phyloP scores from a whole-genome alignment of 192 early-diverging fungal species.

The Linnemannia zychae region DNA sequence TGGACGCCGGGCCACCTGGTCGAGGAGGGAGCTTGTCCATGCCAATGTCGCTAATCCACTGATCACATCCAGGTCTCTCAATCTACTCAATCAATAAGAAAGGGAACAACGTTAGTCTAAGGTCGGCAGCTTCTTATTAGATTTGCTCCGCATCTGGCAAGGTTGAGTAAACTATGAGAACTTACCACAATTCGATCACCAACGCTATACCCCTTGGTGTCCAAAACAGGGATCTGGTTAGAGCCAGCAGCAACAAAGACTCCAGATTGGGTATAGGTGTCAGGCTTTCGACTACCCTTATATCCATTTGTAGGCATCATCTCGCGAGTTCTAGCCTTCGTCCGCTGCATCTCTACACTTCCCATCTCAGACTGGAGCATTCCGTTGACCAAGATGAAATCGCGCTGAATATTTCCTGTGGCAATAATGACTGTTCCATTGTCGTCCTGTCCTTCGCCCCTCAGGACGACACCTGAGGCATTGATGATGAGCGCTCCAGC shows the following conservation, averaged over 20 bases:
- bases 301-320: slow-evolving; percentile 54
- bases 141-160: neutral
- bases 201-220: slow-evolving; percentile 38
- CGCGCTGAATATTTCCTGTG: slow-evolving; percentile 48
- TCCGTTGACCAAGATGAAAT: slow-evolving; percentile 50
- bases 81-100: slow-evolving; percentile 8
- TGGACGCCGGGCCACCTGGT: slow-evolving; percentile 18
- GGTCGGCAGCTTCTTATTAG: neutral
- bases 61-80: slow-evolving; percentile 44
- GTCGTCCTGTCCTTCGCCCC: slow-evolving; percentile 48
- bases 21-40: slow-evolving; percentile 42
- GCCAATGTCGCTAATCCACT: slow-evolving; percentile 47
- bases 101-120: neutral
- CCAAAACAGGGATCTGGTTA: slow-evolving; percentile 33
- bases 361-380: slow-evolving; percentile 51
- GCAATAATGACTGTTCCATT: slow-evolving; percentile 38
- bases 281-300: slow-evolving; percentile 38
- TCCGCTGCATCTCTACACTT: slow-evolving; percentile 22
- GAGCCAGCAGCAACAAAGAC: slow-evolving; percentile 29
- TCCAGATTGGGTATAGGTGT: slow-evolving; percentile 30
- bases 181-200: slow-evolving; percentile 54
- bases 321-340: slow-evolving; percentile 41
- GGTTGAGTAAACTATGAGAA: neutral
- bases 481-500: slow-evolving; percentile 45
- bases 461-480: slow-evolving; percentile 34